Evolutionary conservation across 2,329 filamentous ascomycete species (phyloP), one percentile per base, ranked within the genome.

Genomic region (Cladobotryum protrusum): DNA sequence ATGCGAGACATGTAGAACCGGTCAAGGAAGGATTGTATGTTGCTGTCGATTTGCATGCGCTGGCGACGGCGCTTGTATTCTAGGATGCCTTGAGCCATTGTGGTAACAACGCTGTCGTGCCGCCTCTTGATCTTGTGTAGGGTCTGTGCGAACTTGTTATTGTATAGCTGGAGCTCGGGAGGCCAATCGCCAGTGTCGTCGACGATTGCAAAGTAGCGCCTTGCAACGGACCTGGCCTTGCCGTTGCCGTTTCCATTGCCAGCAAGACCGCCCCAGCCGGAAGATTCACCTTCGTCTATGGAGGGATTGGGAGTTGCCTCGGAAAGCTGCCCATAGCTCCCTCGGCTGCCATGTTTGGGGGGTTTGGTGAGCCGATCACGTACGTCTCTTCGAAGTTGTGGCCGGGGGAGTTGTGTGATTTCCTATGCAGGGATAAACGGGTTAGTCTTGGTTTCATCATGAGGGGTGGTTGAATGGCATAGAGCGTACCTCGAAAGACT

Each of bases 1-100:
- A 99, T 99, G 55, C 93, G 89, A 41, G 91, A 96, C 93, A 99
- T 99, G 77, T 99, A 99, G 72, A 99, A 99, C 52, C 93, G 88
- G 72, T 99, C 93, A 57, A 99, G 82, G 75, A 99, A 99, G 49
- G 89, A 86, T 69, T 99, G 93, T 52, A 99, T 96, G 60, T 91
- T 95, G 67, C 91, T 86, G 71, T 97, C 93, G 63, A 99, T 99
- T 66, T 97, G 93, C 86, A 97, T 93, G 48, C 93, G 84, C 77
- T 99, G 93, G 54, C 90, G 83, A 66, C 87, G 92, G 49, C 92
- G 88, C 74, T 99, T 99, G 78, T 95, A 99, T 72, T 99, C 93
- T 52, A 97, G 79, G 58, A 99, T 96, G 53, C 93, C 93, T 70
- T 99, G 92, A 5, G 93, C 93, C 71, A 99, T 93, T 7, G 93